phyloP scores from a whole-genome alignment of 2,329 filamentous ascomycete genomes.

The Colletotrichum costaricense region DNA sequence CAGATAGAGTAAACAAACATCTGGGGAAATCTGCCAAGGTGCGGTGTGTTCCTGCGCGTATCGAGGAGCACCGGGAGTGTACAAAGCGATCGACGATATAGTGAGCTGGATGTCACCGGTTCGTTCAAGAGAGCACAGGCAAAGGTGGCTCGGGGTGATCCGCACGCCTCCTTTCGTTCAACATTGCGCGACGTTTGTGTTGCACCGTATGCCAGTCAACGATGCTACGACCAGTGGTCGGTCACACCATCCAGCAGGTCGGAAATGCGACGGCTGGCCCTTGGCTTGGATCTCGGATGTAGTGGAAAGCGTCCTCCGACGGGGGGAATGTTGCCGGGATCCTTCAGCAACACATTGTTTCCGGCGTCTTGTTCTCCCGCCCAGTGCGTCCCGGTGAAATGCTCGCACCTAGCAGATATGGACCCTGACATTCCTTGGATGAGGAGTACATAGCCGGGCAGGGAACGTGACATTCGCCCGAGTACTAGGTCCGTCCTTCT shows the following conservation, averaged over 20 bases:
- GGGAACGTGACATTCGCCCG: neutral
- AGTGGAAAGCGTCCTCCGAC: neutral
- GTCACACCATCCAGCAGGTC: slow-evolving; percentile 32
- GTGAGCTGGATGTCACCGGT: slow-evolving; percentile 1
- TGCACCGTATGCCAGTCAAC: slow-evolving; percentile 39
- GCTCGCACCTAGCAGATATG: neutral
- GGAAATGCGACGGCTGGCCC: slow-evolving; percentile 26
- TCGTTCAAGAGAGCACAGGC: slow-evolving; percentile 8
- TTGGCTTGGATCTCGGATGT: neutral
- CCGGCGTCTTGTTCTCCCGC: neutral
- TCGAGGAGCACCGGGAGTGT: slow-evolving; percentile 4
- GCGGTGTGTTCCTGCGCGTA: slow-evolving; percentile 17
- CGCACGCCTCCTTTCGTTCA: slow-evolving; percentile 29
- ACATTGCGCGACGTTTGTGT: slow-evolving; percentile 42
- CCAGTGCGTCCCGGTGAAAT: neutral
- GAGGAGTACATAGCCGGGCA: neutral
- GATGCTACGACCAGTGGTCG: slow-evolving; percentile 35
- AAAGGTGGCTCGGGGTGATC: slow-evolving; percentile 6
- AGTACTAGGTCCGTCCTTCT: neutral
- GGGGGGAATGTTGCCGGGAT: slow-evolving; percentile 8
- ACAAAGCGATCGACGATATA: slow-evolving; percentile 4
- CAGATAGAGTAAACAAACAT: slow-evolving; percentile 33
- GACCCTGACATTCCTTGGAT: neutral
- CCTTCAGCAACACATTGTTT: slow-evolving; percentile 6
- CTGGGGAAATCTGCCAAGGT: slow-evolving; percentile 18